A percentile compares a stretch with the other conserved stretches of the same genome.
Evolutionary conservation across 2,329 filamentous ascomycete genomes (phyloP).

Genomic region (Trichoderma koningiopsis): DNA sequence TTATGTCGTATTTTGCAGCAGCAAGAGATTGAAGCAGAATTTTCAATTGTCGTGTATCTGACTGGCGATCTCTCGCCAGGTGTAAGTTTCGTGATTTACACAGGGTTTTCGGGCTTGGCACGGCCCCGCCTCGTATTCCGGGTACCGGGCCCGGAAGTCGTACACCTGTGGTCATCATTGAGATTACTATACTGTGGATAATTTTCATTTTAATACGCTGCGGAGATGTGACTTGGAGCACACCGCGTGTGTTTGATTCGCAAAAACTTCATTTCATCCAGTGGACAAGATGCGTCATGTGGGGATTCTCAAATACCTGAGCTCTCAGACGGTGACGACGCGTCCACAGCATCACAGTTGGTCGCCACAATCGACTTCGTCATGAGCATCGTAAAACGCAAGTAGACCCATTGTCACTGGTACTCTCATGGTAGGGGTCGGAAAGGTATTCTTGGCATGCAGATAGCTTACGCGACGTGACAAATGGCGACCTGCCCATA

Average conservation of each 20-base stretch:
- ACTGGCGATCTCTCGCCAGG: not conserved
- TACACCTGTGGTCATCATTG: not conserved
- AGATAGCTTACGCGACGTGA: too few relatives aligned
- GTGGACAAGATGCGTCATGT: not conserved
- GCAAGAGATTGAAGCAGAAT: not conserved
- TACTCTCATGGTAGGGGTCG: not conserved
- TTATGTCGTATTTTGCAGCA: not conserved
- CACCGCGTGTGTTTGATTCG: not conserved
- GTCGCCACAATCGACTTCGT: not conserved
- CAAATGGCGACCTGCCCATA: too few relatives aligned
- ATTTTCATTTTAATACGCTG: not conserved
- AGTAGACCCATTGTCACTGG: not conserved
- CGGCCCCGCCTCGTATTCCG: not conserved
- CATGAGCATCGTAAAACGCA: not conserved
- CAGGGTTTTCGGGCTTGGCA: not conserved
- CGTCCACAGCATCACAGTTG: not conserved
- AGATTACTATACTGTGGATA: not conserved
- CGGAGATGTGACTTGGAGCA: not conserved
- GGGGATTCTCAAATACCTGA: not conserved
- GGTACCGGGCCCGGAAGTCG: not conserved
- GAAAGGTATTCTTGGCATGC: not conserved
- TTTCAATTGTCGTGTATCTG: not conserved
- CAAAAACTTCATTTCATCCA: not conserved
- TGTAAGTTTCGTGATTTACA: not conserved
- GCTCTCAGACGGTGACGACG: not conserved